Percentiles rank a stretch among this genome's conserved stretches.
These are phyloP conservation scores for Plantago lanceolata DNA, from an alignment of 305 asterid species.

Conservation along the genomic window DNA sequence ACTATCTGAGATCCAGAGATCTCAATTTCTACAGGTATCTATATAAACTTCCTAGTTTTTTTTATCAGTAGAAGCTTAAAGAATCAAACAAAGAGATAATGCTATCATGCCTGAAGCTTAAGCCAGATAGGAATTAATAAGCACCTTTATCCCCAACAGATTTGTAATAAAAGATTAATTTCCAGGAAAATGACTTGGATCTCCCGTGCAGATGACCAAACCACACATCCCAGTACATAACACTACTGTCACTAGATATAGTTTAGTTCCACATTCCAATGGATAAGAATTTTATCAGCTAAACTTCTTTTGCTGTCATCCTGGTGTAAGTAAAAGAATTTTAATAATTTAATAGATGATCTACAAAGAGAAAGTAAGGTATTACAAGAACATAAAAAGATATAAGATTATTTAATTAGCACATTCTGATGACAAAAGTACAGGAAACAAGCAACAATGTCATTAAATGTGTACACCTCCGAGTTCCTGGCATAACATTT, in stretches of 20 bases:
- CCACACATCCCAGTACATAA: neutral
- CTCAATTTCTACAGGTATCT: neutral
- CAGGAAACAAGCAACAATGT: too few relatives aligned
- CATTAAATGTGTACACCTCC: too few relatives aligned
- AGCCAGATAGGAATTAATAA: neutral
- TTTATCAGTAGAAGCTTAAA: slow-evolving; percentile 3
- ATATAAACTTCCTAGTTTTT: neutral
- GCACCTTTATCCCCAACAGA: neutral
- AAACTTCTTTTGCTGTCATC: neutral
- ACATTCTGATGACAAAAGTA: too few relatives aligned
- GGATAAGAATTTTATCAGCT: too few relatives aligned
- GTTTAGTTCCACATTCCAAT: neutral
- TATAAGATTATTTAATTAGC: too few relatives aligned
- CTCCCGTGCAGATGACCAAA: neutral
- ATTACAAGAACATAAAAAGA: too few relatives aligned
- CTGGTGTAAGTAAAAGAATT: neutral
- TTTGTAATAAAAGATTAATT: neutral
- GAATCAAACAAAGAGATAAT: slow-evolving; percentile 1
- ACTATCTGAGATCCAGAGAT: too few relatives aligned
- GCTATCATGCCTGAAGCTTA: neutral
- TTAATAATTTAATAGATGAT: too few relatives aligned
- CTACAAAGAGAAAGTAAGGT: too few relatives aligned
- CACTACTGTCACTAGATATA: neutral
- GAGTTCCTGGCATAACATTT: too few relatives aligned
- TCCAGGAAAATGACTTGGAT: neutral